Evolutionary conservation across 345 rosid species (phyloP).

Genomic region (Ricinus communis): DNA sequence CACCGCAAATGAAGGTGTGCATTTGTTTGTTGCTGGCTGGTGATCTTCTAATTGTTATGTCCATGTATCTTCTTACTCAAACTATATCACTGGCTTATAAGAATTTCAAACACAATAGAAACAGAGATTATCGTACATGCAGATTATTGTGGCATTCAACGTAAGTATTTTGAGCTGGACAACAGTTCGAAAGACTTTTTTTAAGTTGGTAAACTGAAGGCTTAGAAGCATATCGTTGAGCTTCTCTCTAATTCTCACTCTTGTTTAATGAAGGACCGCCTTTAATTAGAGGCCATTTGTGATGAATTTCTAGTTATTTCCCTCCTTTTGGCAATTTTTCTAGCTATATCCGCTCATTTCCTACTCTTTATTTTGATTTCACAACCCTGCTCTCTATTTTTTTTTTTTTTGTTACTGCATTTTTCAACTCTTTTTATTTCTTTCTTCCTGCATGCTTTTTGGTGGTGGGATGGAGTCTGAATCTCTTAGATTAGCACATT

Average conservation of each 20-base stretch:
- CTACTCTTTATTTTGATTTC: neutral
- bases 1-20: conserved; percentile 84
- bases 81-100: neutral
- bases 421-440: neutral
- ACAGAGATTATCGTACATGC: neutral
- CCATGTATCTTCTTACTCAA: neutral
- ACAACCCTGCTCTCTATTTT: neutral
- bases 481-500: no score
- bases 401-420: neutral
- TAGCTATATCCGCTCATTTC: neutral
- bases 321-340: no score
- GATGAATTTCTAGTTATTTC: neutral
- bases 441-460: neutral
- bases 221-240: neutral
- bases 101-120: neutral
- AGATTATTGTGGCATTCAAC: neutral
- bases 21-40: neutral
- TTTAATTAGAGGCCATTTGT: neutral
- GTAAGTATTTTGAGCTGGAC: neutral
- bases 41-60: neutral
- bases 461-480: no score
- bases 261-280: neutral
- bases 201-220: neutral
- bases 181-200: neutral
- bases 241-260: neutral